A percentile compares a stretch with the other conserved stretches of the same genome.
Conservation (phyloP, 495 filamentous ascomycete genomes). For the Podospora didyma region DNA sequence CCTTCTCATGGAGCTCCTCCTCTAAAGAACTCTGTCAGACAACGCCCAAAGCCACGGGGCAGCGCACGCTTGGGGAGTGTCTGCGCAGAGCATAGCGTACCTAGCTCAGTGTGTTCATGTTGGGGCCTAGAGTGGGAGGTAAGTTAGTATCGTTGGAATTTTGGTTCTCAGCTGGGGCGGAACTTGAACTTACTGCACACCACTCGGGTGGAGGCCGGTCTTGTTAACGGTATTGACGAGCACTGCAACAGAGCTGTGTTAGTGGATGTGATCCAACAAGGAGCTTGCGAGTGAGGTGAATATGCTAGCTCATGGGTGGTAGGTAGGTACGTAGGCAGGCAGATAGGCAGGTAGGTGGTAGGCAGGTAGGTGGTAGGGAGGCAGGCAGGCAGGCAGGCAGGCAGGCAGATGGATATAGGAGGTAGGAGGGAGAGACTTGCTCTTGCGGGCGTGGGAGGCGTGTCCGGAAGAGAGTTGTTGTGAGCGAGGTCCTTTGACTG, state of each 20-base stretch:
- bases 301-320: background rate
- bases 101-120: conserved; percentile 87
- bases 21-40: conserved; percentile 40
- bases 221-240: conserved; percentile 73
- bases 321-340: conserved; percentile 38
- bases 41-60: background rate
- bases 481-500: conserved; percentile 44
- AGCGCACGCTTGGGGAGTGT: background rate
- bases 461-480: conserved; percentile 34
- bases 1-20: conserved; percentile 95
- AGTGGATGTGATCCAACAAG: conserved; percentile 29
- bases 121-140: conserved; percentile 62
- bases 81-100: conserved; percentile 21
- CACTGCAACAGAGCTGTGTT: conserved; percentile 51
- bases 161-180: conserved; percentile 3
- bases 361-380: background rate
- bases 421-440: conserved; percentile 24
- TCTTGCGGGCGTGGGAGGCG: conserved; percentile 33
- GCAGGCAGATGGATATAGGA: background rate
- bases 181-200: conserved; percentile 71
- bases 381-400: background rate
- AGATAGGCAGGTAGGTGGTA: too few species aligned
- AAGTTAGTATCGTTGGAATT: conserved; percentile 11
- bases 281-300: background rate
- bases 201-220: conserved; percentile 81